Percentiles rank a stretch among this genome's conserved stretches.
Conservation (phyloP, 202 grass and related monocot species). For the Setaria italica region DNA sequence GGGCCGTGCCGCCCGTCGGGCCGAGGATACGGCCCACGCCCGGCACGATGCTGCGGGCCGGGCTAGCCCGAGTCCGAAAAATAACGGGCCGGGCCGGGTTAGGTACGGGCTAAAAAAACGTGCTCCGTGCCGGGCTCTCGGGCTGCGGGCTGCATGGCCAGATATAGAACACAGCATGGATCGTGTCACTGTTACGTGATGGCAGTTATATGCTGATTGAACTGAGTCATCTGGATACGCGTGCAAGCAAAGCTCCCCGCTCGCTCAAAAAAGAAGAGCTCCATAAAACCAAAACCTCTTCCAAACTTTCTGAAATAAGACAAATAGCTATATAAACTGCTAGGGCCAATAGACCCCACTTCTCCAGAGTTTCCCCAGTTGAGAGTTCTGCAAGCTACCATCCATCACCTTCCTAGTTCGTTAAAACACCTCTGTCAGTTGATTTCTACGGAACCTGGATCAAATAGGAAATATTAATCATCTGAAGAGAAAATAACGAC, state of each 20-base stretch:
- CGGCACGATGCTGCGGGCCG: too few species aligned
- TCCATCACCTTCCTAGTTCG: background rate
- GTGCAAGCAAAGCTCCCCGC: background rate
- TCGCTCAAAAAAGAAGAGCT: background rate
- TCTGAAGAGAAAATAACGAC: background rate
- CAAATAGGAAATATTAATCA: background rate
- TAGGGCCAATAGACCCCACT: background rate
- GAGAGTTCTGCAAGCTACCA: background rate
- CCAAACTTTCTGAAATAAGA: background rate
- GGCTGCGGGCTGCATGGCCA: too few species aligned
- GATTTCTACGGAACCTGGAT: background rate
- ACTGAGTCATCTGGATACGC: background rate
- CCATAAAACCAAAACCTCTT: background rate
- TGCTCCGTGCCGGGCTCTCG: too few species aligned
- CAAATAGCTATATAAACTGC: background rate
- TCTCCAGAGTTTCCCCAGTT: background rate
- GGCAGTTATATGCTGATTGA: background rate
- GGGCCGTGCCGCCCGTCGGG: too few species aligned
- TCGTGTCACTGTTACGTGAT: background rate
- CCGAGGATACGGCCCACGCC: too few species aligned
- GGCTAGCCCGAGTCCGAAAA: too few species aligned
- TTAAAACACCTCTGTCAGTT: slow-evolving; percentile 10
- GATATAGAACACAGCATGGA: background rate
- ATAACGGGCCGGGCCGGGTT: too few species aligned
- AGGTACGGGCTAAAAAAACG: too few species aligned